Percentiles rank a stretch among this genome's conserved stretches.
These are phyloP conservation scores for Aureobasidium uvarum DNA, from an alignment of 2,329 filamentous ascomycete species.

Conservation along the genomic window DNA sequence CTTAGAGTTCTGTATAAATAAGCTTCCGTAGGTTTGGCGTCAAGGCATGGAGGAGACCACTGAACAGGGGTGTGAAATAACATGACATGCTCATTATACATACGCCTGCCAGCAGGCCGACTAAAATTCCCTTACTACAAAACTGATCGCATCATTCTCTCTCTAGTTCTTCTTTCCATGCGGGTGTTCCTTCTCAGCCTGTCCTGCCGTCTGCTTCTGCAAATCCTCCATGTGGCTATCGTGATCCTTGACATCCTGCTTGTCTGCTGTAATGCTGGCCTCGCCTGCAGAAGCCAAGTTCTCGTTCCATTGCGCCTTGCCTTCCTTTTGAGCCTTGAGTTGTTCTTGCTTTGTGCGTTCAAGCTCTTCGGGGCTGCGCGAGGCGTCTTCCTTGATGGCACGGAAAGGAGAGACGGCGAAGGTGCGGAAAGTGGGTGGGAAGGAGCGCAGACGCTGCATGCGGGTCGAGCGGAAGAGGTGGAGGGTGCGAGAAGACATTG, in stretches of 20 bases:
- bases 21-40: too few species aligned
- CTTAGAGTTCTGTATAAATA: too few species aligned
- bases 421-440: conserved; percentile 22
- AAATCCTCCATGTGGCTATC: conserved; percentile 46
- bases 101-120: conserved; percentile 6
- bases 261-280: conserved; percentile 45
- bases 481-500: conserved; percentile 11
- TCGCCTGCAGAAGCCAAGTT: conserved; percentile 45
- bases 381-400: conserved; percentile 41
- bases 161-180: conserved; percentile 30
- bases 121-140: not conserved
- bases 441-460: not conserved
- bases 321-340: conserved; percentile 45
- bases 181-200: conserved; percentile 43
- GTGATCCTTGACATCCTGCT: conserved; percentile 43
- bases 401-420: conserved; percentile 35
- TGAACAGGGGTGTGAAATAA: not conserved
- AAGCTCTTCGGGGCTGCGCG: conserved; percentile 42
- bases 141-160: not conserved
- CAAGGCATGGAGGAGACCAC: too few species aligned
- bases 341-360: conserved; percentile 48
- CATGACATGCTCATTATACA: not conserved
- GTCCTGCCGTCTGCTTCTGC: conserved; percentile 46
- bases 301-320: conserved; percentile 46
- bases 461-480: conserved; percentile 16